Evolutionary conservation across 164 flowering plant genomes (phyloP), one percentile per base, ranked within the genome.

Genomic region (Magnolia officinalis): DNA sequence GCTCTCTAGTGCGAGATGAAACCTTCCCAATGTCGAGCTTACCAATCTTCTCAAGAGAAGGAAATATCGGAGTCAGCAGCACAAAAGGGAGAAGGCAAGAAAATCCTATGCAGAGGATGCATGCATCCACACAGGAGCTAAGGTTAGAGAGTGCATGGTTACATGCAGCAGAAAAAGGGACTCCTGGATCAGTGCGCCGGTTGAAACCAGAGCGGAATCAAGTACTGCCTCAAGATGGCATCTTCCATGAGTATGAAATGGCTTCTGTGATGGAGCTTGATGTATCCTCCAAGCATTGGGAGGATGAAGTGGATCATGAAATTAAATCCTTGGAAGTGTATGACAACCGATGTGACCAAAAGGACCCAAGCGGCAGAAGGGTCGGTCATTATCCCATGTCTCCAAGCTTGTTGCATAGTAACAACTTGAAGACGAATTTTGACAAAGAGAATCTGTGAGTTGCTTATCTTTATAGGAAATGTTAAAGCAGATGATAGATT

Each of bases 111-210:
- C 89, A 87, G 81, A 88, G 95, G 81, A 91, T 89, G 72, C 90
- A 92, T 80, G 90, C 90, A 68, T 89, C 90, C 26, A 90, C 91
- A 31, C 89, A 86, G 70, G 98, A 90, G 79, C 95, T 92, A 82
- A 89, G 92, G 77, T 75, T 94, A 72, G 98, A 94, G 84, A 90
- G 93, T 72, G 98, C 97, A 24, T 94, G 98, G 98, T 76, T 94
- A 75, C 98, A 94, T 78, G 87, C 90, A 72, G 86, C 81, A 50
- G 99, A 96, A 81, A 90, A 89, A 81, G 92, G 93, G 23, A 86
- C 92, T 9, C 89, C 93, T 64, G 88, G 85, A 19, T 86, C 93
- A 21, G 63, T 86, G 79, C 84, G 78, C 78, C 85, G 87, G 50
- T 72, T 85, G 76, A 92, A 83, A 85, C 94, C 94, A 26, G 99